Base-by-base conservation (phyloP, 768 basidiomycete genomes). In the Lactarius deliciosus region DNA sequence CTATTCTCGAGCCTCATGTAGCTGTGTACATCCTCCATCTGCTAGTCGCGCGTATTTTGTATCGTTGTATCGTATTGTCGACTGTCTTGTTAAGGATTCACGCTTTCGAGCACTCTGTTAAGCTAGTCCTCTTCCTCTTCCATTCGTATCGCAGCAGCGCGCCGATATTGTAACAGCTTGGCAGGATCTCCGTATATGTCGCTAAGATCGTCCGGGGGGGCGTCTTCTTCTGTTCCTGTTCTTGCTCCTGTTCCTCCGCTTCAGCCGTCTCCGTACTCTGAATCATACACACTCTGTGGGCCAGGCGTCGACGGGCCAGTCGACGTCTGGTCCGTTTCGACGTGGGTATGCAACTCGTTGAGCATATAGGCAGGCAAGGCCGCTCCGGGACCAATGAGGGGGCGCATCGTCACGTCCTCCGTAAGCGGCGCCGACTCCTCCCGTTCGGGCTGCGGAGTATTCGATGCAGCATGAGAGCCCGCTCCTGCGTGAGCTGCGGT, bases 251-350 rank as follows among this genome's bases (percentile, higher is more conserved):
- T 1, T 41, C 60, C 38, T 50, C 64, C 5, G 2, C 62, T 38
- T 69, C 70, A 3, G n/a, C 53, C 64, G 2, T 66, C 69, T 38
- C 64, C 68, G 20, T 56, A 64, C 57, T 71, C 70, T 6, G 70
- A 71, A 30, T 61, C 64, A 20, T 66, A 69, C 5, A 47, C 57
- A 57, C 70, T 71, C 34, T 66, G 70, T 1, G 58, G 62, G 16
- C 68, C 70, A 11, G 63, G 68, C 10, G 68, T 64, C 15, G 70
- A 71, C 30, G 64, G 59, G 36, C 65, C 70, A 4, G 70, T 71
- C 38, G 68, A 69, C 22, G 68, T 68, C 68, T 60, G 70, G 56
- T 60, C 68, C 34, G 61, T 69, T 41, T 68, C 66, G 22, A 68
- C 50, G 32, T 68, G 57, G 25, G 10, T 16, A 13, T 64, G 62